Percentiles rank a stretch among this genome's conserved stretches.
Evolutionary conservation across 306 rosid species (phyloP).

Genomic region (Glycine latifolia): DNA sequence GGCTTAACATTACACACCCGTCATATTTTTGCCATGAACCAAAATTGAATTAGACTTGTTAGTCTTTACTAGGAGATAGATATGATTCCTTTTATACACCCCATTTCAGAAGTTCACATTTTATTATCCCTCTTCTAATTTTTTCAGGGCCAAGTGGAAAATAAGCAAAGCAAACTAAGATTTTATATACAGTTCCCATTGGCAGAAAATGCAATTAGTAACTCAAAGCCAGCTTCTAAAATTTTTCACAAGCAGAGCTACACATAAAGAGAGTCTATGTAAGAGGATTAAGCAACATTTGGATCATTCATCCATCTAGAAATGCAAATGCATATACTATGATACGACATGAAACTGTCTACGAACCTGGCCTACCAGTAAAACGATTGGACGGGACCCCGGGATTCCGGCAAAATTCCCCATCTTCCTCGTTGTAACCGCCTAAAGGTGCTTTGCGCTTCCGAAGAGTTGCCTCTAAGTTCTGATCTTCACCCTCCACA

Average conservation of each 20-base stretch:
- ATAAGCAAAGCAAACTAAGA: conserved; percentile 45
- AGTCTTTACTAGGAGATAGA: not conserved
- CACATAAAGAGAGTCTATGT: conserved; percentile 58
- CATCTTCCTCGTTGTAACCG: conserved; percentile 57
- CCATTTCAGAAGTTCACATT: not conserved
- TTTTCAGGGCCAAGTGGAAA: conserved; percentile 33
- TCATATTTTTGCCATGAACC: no score
- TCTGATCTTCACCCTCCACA: conserved; percentile 66
- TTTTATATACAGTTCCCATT: conserved; percentile 64
- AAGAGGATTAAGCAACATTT: conserved; percentile 58
- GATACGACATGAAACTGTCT: conserved; percentile 63
- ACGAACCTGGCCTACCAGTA: conserved; percentile 80
- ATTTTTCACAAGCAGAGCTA: conserved; percentile 63
- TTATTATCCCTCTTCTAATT: not conserved
- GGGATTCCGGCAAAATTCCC: conserved; percentile 77
- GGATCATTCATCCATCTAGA: conserved; percentile 45
- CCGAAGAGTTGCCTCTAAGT: conserved; percentile 58
- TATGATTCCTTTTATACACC: conserved; percentile 22
- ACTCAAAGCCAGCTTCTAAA: conserved; percentile 57
- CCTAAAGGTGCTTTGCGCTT: conserved; percentile 76
- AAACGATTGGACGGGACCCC: conserved; percentile 77
- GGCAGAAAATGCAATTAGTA: conserved; percentile 58
- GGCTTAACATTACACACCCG: no score
- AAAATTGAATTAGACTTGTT: not conserved
- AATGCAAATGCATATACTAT: conserved; percentile 50